Evolutionary conservation across 1,139 yeast species (phyloP), one percentile per base, ranked within the genome.

Genomic region (Eremothecium cymbalariae): DNA sequence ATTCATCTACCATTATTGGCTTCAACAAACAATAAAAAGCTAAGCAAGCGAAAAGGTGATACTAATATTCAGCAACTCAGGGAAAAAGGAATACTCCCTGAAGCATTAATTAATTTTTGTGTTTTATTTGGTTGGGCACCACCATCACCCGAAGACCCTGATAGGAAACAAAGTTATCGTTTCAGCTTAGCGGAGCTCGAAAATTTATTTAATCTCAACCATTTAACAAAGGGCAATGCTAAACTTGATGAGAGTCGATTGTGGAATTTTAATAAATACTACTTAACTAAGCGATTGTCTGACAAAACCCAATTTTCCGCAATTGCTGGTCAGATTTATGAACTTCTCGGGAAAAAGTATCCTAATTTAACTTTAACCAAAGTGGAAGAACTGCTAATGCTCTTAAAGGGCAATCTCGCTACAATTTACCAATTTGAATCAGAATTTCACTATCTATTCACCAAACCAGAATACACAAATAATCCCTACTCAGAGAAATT

Each of bases 121-220:
- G 95, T 93, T 0, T 66, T 90, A 37, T 82, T 85, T 59, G 99
- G 99, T 0, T 90, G 98, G 98, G 71, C 95, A 2, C 93, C 94
- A 3, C 74, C 76, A 9, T 64, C 85, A 45, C 65, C 63, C 22
- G 46, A 51, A 11, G 65, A 70, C 11, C 74, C 78, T 3, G 65
- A 68, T 26, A 65, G 72, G 16, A 72, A 72, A 37, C 97, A 90
- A 47, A 65, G 79, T 4, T n/a, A n/a, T n/a, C n/a, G n/a, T n/a
- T 70, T 77, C 64, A 51, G 65, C 0, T 51, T 84, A 46, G 48
- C 63, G 1, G 74, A 80, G 25, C 60, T 86, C 35, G 70, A 67
- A 8, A 46, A 64, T 16, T 42, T 50, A 2, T 67, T 68, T 52
- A 47, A 55, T 34, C 71, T 83, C 41, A 76, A 76, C 40, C 77